Base-by-base conservation (phyloP, 805 yeast species). In the Lipomyces spencermartinsiae region DNA sequence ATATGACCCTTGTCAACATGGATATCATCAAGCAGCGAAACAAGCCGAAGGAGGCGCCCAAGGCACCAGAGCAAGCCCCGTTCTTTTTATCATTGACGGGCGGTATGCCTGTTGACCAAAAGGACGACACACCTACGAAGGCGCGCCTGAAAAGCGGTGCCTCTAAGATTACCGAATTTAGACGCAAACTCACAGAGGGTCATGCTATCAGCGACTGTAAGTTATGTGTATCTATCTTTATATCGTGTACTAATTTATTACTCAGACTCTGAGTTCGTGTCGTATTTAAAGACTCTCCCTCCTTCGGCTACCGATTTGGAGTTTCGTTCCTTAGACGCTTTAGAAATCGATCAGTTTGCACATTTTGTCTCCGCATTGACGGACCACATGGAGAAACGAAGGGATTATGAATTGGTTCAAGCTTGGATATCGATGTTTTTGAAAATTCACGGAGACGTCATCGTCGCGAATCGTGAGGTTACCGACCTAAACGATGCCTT, bases 11-110 rank as follows among this genome's bases (percentile, higher is more conserved):
- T 57, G 78, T 91, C 58, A 89, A 95, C 77, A 80, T 95, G 72
- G 98, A 95, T 74, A 85, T 88, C 6, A 94, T 95, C 73, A 92
- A 87, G 75, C 86, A 85, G 29, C 86, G 99, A 75, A 93, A 92
- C 76, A 94, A 92, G 79, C 98, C 99, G 29, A 87, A 82, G 62
- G 97, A 92, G 76, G 90, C 94, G 0, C 91, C 95, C 43, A 91
- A 91, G 81, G 91, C 88, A 72, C 92, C 97, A 1, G 90, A 90
- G 72, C 84, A 87, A 69, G 87, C 91, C 0, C 90, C 91, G 25
- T 95, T 96, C 78, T 96, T 96, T 82, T 81, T 95, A 67, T 80
- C 89, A 25, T 76, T 86, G 4, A 92, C 63, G 9, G 63, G 67
- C 4, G 62, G 60, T 14, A 43, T 60, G 33, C 60, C 57, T 4